Base-by-base conservation (phyloP, 2,329 filamentous ascomycete species). In the Magnaporthiopsis poae region DNA sequence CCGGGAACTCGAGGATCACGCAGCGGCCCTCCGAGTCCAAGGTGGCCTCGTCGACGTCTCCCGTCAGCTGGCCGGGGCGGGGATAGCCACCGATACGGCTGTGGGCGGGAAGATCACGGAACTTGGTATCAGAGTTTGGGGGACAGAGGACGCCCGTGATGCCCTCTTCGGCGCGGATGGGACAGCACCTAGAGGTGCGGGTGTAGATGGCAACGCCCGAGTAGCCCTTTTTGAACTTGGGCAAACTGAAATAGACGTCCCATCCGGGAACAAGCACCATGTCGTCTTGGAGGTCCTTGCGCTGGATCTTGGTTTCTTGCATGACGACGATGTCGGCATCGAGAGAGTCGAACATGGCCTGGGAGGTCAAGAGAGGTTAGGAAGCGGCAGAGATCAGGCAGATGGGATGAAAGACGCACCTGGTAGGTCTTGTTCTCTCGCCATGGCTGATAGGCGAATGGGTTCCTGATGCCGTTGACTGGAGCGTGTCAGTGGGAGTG, bases 131-230 rank as follows among this genome's bases (percentile, higher is more conserved):
- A 0, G 89, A 90, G 71, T 86, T 90, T 0, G 92, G 90, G 7
- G 89, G 86, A 61, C 85, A 88, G 18, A 97, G 84, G 5, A 91
- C 80, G 21, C 95, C 95, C 0, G 92, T 89, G 66, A 99, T 82
- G n/a, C 95, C 95, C 79, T 98, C 94, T 78, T 99, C 95, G 3
- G 93, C 94, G 68, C 89, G 87, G 33, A 97, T 90, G 0, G 95
- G 95, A 3, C 88, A 86, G 76, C 95, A 98, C 52, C 86, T 88
- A 4, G 90, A 84, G 74, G 90, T 95, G n/a, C 92, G 86, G 0
- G 93, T 97, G 78, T 97, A 99, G 52, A 99, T 92, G 3, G 90
- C 95, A 1, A 99, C 94, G 1, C 95, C 95, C 33, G 94, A 96
- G 75, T 98, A 99, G 31, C 95, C 94, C 81, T 97, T 98, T 77